phyloP scores from a whole-genome alignment of 768 basidiomycete species.

The Pulveroboletus frians region DNA sequence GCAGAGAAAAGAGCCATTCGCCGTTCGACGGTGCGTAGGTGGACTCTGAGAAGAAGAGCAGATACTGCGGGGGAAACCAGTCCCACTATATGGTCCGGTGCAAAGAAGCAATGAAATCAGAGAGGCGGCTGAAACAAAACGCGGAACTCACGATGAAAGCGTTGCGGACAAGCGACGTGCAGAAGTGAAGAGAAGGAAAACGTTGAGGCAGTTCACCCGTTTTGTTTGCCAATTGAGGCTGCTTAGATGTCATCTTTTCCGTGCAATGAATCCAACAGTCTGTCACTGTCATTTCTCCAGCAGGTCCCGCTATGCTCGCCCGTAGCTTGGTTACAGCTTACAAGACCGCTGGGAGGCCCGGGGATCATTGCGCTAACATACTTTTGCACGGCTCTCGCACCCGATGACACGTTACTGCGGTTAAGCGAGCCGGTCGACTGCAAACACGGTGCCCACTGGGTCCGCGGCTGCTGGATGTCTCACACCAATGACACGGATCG shows the following conservation, averaged over 20 bases:
- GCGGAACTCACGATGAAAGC: slow-evolving; percentile 8
- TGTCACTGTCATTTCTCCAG: too few relatives aligned
- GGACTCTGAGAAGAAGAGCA: slow-evolving; percentile 1
- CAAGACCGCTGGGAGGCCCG: too few relatives aligned
- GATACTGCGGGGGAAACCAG: slow-evolving; percentile 14
- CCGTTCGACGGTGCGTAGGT: slow-evolving; percentile 7
- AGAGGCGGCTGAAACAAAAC: not conserved
- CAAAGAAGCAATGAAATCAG: not conserved
- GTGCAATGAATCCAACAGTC: too few relatives aligned
- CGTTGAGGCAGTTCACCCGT: not conserved
- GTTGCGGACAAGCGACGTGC: slow-evolving; percentile 6
- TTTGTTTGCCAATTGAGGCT: slow-evolving; percentile 8
- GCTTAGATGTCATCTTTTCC: not conserved
- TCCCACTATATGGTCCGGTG: slow-evolving; percentile 10
- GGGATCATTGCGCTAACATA: too few relatives aligned
- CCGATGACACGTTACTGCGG: too few relatives aligned
- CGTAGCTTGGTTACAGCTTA: not conserved
- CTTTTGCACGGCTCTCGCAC: too few relatives aligned
- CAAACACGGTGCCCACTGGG: too few relatives aligned
- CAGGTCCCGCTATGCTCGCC: too few relatives aligned
- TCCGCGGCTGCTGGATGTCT: too few relatives aligned
- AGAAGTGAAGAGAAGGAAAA: slow-evolving; percentile 1
- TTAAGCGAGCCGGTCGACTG: too few relatives aligned
- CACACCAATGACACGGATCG: too few relatives aligned
- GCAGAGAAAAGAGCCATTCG: slow-evolving; percentile 21